Evolutionary conservation across 2,329 filamentous ascomycete species (phyloP), one percentile per base, ranked within the genome.

Genomic region (Ophiostoma himal-ulmi): DNA sequence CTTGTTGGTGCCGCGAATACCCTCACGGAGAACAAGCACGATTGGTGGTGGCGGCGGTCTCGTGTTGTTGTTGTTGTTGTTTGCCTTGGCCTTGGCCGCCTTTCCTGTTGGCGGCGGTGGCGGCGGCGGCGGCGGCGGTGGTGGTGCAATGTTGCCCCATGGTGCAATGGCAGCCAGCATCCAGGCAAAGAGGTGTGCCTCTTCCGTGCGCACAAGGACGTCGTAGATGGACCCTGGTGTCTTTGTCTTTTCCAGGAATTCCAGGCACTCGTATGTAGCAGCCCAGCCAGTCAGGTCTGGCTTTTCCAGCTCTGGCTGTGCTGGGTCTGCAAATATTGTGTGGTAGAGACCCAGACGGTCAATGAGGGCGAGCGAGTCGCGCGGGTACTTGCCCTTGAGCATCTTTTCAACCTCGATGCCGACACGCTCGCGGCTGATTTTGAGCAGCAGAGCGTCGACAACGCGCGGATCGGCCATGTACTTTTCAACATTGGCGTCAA

Each of bases 341-440:
- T 85, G 82, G 77, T 93, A 94, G 1, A 94, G 83, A 7, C 84
- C 83, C 17, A 94, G 83, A 2, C 84, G 80, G 76, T 93, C 82
- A 60, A 94, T 87, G 14, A 91, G 82, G 36, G 83, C 78, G n/a
- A 94, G 80, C 8, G 91, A 84, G 74, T 82, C 82, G 68, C 81
- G 80, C 8, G 91, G 89, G 75, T 88, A 44, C 85, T 5, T 26
- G 86, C 91, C 91, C 79, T 88, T 90, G 22, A 98, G 82, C 89
- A 96, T 96, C 83, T 98, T 98, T 77, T 94, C 91, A 3, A 97
- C 76, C 78, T 99, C 95, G 4, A 90, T 86, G 0, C 93, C 92
- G 1, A 99, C 89, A 71, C 95, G 85, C 79, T 99, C 95, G 70
- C 93, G 88, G 76, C 92, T 97, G 74, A 99, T 98, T 78, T 99